These are phyloP conservation scores for Fusarium sp. DNA, from an alignment of 2,329 filamentous ascomycete species.

Conservation along the genomic window DNA sequence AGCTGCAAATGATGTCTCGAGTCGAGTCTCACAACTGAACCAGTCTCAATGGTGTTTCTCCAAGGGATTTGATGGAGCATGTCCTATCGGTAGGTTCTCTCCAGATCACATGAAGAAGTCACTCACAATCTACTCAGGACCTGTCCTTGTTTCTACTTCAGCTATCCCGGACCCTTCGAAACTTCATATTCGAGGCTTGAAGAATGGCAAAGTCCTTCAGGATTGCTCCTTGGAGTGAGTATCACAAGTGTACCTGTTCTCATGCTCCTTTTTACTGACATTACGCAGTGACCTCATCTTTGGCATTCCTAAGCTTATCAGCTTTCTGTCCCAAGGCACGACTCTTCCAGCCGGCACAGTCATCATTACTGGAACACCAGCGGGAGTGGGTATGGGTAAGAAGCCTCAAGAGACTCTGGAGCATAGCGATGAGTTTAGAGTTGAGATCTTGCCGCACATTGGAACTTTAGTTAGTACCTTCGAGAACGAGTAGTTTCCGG, in stretches of 20 bases:
- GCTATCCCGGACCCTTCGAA: conserved; percentile 1
- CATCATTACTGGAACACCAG: conserved; percentile 58
- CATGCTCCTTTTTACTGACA: background rate
- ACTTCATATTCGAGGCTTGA: background rate
- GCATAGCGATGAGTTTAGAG: conserved; percentile 55
- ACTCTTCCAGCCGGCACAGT: conserved; percentile 55
- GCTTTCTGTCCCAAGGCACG: conserved; percentile 57
- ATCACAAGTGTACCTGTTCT: accelerated
- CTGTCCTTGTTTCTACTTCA: background rate
- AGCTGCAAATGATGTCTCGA: conserved; percentile 4
- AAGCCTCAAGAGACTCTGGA: conserved; percentile 52
- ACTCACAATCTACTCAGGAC: background rate
- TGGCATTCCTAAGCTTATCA: conserved; percentile 57
- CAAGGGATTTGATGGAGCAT: conserved; percentile 10
- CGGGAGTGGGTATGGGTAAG: conserved; percentile 54
- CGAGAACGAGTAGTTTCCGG: conserved; percentile 11
- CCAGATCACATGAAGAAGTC: accelerated
- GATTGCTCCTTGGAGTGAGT: conserved; percentile 3
- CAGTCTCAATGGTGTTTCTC: conserved; percentile 19
- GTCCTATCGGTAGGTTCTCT: background rate
- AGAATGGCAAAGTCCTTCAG: background rate
- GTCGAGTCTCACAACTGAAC: background rate
- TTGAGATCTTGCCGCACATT: conserved; percentile 57
- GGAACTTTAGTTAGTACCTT: conserved; percentile 53
- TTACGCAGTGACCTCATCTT: conserved; percentile 63